These are phyloP conservation scores for Colletotrichum costaricense DNA, from an alignment of 2,329 filamentous ascomycete genomes.

Conservation along the genomic window DNA sequence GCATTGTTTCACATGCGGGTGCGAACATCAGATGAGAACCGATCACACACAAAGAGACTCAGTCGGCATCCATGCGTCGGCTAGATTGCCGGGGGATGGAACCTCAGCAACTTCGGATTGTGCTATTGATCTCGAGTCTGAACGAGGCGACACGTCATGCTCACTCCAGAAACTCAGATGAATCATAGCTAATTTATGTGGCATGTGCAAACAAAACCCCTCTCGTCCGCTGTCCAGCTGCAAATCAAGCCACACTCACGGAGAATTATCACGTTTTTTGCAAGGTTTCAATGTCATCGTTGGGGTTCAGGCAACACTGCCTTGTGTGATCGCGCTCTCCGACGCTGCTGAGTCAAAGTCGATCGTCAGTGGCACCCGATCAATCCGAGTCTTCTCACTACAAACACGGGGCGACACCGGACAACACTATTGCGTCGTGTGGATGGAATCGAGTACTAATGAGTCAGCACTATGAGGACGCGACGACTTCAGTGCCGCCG, in stretches of 20 bases:
- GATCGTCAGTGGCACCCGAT: neutral
- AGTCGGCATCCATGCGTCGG: constrained; percentile 28
- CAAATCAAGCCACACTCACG: neutral
- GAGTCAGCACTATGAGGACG: constrained; percentile 22
- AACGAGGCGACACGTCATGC: constrained; percentile 29
- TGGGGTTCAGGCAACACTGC: constrained; percentile 10
- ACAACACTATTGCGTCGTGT: neutral
- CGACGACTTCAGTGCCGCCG: constrained; percentile 32
- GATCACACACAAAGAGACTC: constrained; percentile 22
- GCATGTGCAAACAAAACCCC: constrained; percentile 26
- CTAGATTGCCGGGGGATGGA: constrained; percentile 20
- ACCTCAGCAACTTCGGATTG: constrained; percentile 23
- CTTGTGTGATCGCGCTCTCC: neutral
- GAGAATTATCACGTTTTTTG: neutral
- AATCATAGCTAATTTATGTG: neutral
- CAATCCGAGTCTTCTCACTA: neutral
- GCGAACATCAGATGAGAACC: constrained; percentile 24
- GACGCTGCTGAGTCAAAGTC: neutral
- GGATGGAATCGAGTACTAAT: constrained; percentile 26
- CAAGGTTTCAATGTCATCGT: constrained; percentile 4
- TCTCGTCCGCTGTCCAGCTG: constrained; percentile 7
- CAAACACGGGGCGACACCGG: neutral
- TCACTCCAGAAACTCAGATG: neutral
- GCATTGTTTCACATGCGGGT: constrained; percentile 27
- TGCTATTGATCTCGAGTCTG: neutral